Evolutionary conservation across 2,329 filamentous ascomycete genomes (phyloP), one percentile per base, ranked within the genome.

Genomic region (Aspergillus felis): DNA sequence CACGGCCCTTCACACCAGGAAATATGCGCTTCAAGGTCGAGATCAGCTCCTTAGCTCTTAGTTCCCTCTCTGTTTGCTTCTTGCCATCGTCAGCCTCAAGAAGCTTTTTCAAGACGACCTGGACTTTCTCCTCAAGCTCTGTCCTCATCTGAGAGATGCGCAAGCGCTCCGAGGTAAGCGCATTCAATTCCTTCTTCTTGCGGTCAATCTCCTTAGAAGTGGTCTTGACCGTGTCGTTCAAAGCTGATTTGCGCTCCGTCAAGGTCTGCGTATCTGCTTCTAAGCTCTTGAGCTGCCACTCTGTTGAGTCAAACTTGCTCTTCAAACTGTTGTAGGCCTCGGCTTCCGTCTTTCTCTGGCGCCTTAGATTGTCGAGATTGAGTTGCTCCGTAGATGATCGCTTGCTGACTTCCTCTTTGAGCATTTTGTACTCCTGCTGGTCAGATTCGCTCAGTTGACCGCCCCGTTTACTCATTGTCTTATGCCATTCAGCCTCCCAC

Each of bases 141-240:
- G 90, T 94, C 54, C 88, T 86, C 70, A 88, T 87, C 69, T 95
- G 90, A 54, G 90, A 89, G 8, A 90, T 87, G 53, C 91, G 86
- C 8, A 92, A 83, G 51, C 91, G 87, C 71, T 95, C 91, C 0
- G 92, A 96, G 60, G 90, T 89, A 44, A 95, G 81, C 54, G 87
- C 85, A 70, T 96, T 94, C 70, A 92, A 89, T 59, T 94, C 89
- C 70, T 93, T 95, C 77, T 96, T 96, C 79, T 96, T 97, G 25
- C 80, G 77, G 29, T 92, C 88, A 51, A 96, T 90, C n/a, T 94
- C 89, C 60, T 85, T 83, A 7, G 85, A 82, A n/a, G 89, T 82
- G 50, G 89, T 81, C 63, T 88, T 87, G 58, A 88, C 84, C 7
- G 80, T 79, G 10, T 81, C 77, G 58, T 89, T 85, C 12, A 87